Evolutionary conservation across 225 moss, liverwort and hornwort species (phyloP).

Genomic region (Rhytidiadelphus loreus): DNA sequence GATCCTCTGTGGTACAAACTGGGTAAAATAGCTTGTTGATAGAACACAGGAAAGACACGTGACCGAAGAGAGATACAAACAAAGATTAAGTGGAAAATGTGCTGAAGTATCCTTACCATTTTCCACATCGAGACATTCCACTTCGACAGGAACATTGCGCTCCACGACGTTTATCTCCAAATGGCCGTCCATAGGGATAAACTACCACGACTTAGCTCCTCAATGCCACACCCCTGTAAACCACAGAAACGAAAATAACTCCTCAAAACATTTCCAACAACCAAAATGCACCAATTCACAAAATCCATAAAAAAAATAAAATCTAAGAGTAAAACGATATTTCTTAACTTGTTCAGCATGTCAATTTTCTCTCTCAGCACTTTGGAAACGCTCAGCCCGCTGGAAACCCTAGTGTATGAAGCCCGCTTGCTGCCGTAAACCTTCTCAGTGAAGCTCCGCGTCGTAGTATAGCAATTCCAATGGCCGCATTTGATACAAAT

Average conservation of each 20-base stretch:
- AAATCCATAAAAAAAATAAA: background rate
- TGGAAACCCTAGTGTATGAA: background rate
- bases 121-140: background rate
- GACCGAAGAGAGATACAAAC: background rate
- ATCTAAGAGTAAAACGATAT: background rate
- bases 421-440: background rate
- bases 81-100: background rate
- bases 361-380: background rate
- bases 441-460: background rate
- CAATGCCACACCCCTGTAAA: background rate
- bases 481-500: background rate
- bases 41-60: background rate
- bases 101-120: background rate
- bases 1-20: background rate
- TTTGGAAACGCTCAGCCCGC: background rate
- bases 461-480: background rate
- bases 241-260: background rate
- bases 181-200: background rate
- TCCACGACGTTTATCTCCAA: background rate
- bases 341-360: background rate
- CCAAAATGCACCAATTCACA: background rate
- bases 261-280: background rate
- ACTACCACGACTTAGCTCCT: background rate
- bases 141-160: background rate
- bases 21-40: background rate